These are phyloP conservation scores for Acmispon strigosus DNA, from an alignment of 306 rosid genomes.

Conservation along the genomic window DNA sequence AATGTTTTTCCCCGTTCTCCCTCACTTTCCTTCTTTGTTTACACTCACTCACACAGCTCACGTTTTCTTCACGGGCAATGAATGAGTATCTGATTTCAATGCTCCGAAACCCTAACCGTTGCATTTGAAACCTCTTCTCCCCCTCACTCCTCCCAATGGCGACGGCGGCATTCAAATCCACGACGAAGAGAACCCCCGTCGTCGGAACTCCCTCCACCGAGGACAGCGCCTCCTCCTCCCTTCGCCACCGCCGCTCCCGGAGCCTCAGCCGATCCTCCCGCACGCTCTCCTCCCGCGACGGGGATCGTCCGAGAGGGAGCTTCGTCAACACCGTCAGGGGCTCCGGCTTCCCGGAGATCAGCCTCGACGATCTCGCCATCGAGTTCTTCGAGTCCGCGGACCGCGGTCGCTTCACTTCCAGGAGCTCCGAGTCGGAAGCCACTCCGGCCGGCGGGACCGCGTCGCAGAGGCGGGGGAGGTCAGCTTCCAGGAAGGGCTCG, in stretches of 20 bases:
- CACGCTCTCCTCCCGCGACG: conserved; percentile 28
- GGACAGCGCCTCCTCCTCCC: conserved; percentile 45
- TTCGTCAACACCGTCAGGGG: conserved; percentile 88
- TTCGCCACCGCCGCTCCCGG: conserved; percentile 75
- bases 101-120: not conserved
- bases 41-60: not conserved
- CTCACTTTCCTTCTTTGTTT: not conserved
- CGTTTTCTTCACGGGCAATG: not conserved
- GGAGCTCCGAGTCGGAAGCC: conserved; percentile 35
- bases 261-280: conserved; percentile 78
- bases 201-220: conserved; percentile 46
- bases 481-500: conserved; percentile 66
- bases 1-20: not conserved
- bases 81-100: not conserved
- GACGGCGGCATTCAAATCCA: conserved; percentile 92
- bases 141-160: conserved; percentile 40
- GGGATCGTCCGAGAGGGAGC: conserved; percentile 33
- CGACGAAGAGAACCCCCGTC: conserved; percentile 62
- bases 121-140: not conserved
- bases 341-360: conserved; percentile 87
- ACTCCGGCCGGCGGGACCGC: conserved; percentile 24
- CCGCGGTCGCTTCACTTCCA: conserved; percentile 44
- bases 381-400: conserved; percentile 78
- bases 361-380: conserved; percentile 83
- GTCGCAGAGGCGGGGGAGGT: conserved; percentile 83